Conservation (phyloP, 176 grass and related monocot species). For the Aegilops longissima region DNA sequence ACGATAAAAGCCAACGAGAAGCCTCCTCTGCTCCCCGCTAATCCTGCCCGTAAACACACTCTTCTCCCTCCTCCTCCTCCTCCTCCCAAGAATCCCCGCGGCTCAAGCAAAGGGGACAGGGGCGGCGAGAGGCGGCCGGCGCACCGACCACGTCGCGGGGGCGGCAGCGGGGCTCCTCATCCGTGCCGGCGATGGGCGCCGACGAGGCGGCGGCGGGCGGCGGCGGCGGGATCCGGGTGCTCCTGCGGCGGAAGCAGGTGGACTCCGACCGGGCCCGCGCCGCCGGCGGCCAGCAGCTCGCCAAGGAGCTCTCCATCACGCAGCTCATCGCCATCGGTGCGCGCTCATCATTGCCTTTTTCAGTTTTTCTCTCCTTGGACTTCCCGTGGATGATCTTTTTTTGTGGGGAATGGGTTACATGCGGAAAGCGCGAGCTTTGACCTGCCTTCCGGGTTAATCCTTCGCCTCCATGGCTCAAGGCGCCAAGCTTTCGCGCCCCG, state of each 20-base stretch:
- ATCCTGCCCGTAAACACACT: neutral
- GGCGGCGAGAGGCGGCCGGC: neutral
- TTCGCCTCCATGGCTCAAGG: too few species aligned
- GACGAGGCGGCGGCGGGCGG: neutral
- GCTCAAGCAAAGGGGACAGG: neutral
- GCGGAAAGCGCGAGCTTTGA: too few species aligned
- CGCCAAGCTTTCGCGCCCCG: too few species aligned
- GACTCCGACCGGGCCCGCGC: conserved; percentile 69
- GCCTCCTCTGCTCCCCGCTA: neutral
- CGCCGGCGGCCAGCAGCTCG: conserved; percentile 58
- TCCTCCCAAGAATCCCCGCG: conserved; percentile 9
- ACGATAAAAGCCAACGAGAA: neutral
- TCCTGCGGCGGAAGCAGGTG: conserved; percentile 93
- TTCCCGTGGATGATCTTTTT: too few species aligned
- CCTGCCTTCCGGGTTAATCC: too few species aligned
- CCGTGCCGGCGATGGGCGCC: conserved; percentile 15
- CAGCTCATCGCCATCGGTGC: conserved; percentile 85
- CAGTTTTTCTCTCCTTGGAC: too few species aligned
- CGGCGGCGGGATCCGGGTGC: conserved; percentile 32
- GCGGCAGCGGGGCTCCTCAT: neutral
- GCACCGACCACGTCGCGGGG: neutral
- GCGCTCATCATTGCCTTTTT: too few species aligned
- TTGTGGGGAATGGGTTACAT: too few species aligned
- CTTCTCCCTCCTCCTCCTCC: neutral
- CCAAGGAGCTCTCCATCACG: conserved; percentile 77